Base-by-base conservation (phyloP, 108 stramenopile genomes). In the Cyclotella choctawhatcheeana region DNA sequence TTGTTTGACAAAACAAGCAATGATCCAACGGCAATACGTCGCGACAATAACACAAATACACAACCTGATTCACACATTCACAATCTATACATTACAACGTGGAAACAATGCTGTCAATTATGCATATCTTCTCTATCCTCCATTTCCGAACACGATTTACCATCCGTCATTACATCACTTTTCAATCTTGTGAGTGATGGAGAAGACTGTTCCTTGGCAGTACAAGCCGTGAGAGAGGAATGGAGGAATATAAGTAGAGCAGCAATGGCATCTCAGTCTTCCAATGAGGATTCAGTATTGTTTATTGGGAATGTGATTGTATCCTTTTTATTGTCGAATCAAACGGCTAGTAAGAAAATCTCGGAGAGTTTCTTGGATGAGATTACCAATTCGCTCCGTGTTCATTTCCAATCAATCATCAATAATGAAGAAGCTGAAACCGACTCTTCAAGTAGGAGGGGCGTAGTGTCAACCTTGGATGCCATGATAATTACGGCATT, bases 251-350 rank as follows among this genome's bases (percentile, higher is more conserved):
- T 71, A 12, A 67, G 54, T n/a, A n/a, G n/a, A n/a, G n/a, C n/a
- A n/a, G n/a, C n/a, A n/a, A n/a, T n/a, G n/a, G n/a, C n/a, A n/a
- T n/a, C n/a, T n/a, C n/a, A n/a, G 20, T 18, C 26, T 18, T 24
- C 47, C 20, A 21, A 47, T 34, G 44, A 71, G 22, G 32, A 60
- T 62, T 47, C 58, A 0, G 33, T 56, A 17, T 14, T 61, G 40
- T 79, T 73, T 30, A 63, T 79, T 54, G 78, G 78, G 27, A 67
- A 79, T 51, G 71, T 79, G 13, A 68, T 79, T 26, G 52, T 79
- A 32, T 51, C 50, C 27, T 73, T 48, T 53, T 33, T 73, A 5
- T 60, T 68, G 18, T 68, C 78, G 48, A 58, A 71, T 24, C 40
- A 68, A 48, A 26, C 69, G 43, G 24, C 17, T 37, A 67, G 71